A percentile compares a stretch with the other conserved stretches of the same genome.
These are phyloP conservation scores for Dipodascus albidus DNA, from an alignment of 805 yeast genomes.

Conservation along the genomic window DNA sequence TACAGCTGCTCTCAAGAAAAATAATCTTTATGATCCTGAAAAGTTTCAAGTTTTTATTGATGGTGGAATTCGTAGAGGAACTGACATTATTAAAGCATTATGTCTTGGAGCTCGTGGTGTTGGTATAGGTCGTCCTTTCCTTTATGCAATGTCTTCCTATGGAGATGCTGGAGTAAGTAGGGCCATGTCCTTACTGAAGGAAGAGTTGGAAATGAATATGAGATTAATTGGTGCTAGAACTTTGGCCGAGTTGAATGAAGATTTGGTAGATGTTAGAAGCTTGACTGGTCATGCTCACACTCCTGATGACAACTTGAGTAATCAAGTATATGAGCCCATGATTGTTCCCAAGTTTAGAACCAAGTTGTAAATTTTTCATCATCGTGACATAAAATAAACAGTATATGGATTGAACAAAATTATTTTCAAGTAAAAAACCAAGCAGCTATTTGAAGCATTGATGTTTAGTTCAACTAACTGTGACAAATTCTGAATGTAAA, in stretches of 20 bases:
- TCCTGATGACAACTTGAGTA: constrained; percentile 46
- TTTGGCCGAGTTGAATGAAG: constrained; percentile 47
- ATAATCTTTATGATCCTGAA: constrained; percentile 26
- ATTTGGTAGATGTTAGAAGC: constrained; percentile 46
- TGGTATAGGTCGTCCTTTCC: constrained; percentile 66
- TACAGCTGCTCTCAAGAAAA: constrained; percentile 32
- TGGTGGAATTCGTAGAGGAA: constrained; percentile 70
- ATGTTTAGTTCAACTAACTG: no score
- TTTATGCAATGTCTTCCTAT: constrained; percentile 69
- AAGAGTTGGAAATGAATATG: constrained; percentile 69
- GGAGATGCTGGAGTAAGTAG: constrained; percentile 63
- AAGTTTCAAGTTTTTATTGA: constrained; percentile 57
- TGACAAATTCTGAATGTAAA: no score
- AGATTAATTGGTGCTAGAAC: constrained; percentile 61
- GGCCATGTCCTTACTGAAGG: constrained; percentile 55
- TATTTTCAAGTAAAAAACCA: no score
- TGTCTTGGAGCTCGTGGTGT: constrained; percentile 68
- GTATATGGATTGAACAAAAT: no score
- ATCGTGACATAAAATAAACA: no score
- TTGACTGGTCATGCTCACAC: constrained; percentile 29
- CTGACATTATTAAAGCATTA: constrained; percentile 66
- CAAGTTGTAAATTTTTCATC: no score
- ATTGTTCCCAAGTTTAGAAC: constrained; percentile 28
- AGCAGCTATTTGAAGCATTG: no score
- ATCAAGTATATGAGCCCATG: constrained; percentile 45